phyloP scores from a whole-genome alignment of 106 monocot species.

The Ottelia alismoides region DNA sequence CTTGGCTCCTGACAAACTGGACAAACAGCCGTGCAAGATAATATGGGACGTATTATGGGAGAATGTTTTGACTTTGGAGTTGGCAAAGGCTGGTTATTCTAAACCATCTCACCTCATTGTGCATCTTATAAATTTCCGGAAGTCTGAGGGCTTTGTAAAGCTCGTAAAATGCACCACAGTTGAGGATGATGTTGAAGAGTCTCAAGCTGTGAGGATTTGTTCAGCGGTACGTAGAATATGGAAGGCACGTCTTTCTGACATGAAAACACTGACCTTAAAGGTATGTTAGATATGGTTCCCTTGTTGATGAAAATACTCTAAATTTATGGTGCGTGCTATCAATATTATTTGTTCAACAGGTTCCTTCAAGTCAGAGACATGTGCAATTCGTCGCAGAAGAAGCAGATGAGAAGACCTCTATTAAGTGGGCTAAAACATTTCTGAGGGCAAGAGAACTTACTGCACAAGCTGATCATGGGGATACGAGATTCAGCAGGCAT shows the following conservation, averaged over 20 bases:
- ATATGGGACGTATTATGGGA: slow-evolving; percentile 94
- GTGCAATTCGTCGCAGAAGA: slow-evolving; percentile 80
- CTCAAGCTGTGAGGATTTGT: slow-evolving; percentile 84
- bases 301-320: too few relatives aligned
- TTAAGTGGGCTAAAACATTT: slow-evolving; percentile 31
- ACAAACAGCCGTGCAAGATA: slow-evolving; percentile 81
- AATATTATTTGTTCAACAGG: slow-evolving; percentile 26
- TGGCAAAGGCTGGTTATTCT: slow-evolving; percentile 70
- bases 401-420: slow-evolving; percentile 32
- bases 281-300: too few relatives aligned
- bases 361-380: slow-evolving; percentile 70
- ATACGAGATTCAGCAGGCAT: slow-evolving; percentile 51
- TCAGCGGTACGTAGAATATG: slow-evolving; percentile 59
- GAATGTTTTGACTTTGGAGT: slow-evolving; percentile 71
- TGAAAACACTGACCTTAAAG: slow-evolving; percentile 58
- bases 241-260: slow-evolving; percentile 51
- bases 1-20: slow-evolving; percentile 58
- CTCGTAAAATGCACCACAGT: slow-evolving; percentile 68
- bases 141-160: slow-evolving; percentile 62
- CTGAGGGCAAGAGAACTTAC: slow-evolving; percentile 43
- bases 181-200: slow-evolving; percentile 42
- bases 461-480: slow-evolving; percentile 24
- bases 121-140: slow-evolving; percentile 82
- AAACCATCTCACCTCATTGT: slow-evolving; percentile 86
- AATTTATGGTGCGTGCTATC: too few relatives aligned